Evolutionary conservation across 177 flowering plant genomes (phyloP).

Genomic region (Tripterygium wilfordii): DNA sequence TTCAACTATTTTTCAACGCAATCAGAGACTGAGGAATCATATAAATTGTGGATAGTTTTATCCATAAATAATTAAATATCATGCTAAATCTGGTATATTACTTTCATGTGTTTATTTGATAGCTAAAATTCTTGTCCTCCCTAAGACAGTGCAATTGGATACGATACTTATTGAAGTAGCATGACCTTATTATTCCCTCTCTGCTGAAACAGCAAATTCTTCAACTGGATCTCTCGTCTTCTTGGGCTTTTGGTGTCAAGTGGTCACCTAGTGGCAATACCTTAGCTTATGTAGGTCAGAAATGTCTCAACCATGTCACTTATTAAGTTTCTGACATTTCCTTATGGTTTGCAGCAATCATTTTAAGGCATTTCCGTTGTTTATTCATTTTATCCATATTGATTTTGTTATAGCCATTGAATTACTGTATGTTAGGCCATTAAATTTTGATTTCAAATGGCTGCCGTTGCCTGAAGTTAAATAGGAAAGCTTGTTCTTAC

Average conservation of each 20-base stretch:
- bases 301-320: conserved; percentile 11
- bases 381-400: too few species aligned
- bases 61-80: too few species aligned
- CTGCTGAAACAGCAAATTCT: conserved; percentile 78
- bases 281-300: conserved; percentile 93
- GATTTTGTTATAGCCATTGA: too few species aligned
- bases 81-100: too few species aligned
- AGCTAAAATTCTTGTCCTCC: neutral
- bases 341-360: neutral
- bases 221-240: conserved; percentile 95
- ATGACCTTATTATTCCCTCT: conserved; percentile 6
- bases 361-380: too few species aligned
- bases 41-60: neutral
- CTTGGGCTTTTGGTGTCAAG: conserved; percentile 97
- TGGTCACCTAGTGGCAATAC: conserved; percentile 99
- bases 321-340: neutral
- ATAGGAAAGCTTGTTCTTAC: neutral
- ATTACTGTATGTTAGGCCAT: too few species aligned
- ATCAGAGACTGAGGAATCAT: too few species aligned
- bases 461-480: too few species aligned
- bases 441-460: too few species aligned
- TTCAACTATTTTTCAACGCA: too few species aligned
- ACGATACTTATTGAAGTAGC: neutral
- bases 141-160: too few species aligned
- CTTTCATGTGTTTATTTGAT: neutral